Evolutionary conservation across 495 filamentous ascomycete species (phyloP), one percentile per base, ranked within the genome.

Genomic region (Podospora appendiculata): DNA sequence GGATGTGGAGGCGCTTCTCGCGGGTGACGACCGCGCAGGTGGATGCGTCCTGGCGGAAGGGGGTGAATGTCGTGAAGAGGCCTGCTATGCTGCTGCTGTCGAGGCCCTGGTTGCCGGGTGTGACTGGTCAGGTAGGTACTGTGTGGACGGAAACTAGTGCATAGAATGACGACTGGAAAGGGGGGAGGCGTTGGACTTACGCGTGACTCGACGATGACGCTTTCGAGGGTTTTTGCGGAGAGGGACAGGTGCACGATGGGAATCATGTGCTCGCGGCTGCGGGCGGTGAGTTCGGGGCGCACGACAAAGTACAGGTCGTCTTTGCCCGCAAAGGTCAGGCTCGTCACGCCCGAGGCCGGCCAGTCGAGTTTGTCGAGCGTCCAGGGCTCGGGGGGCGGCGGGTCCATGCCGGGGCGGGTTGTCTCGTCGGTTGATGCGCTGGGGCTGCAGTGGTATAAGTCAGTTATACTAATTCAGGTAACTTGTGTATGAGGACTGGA

Each of bases 41-140:
- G 16, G 53, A 41, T 5, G 33, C 32, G 34, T 60, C 42, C 7
- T 54, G 39, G 18, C 51, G 46, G 32, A 64, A 60, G 4, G 59
- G 48, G 8, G 60, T 52, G 1, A 70, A 54, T 1, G 60, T 58
- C 6, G 68, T 70, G 42, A 69, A 65, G n/a, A 70, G 57, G 14
- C 60, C 48, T 2, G 57, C 57, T 17, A 43, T 50, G 36, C 50
- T 64, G 10, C 57, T 58, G 38, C 51, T 62, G 34, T 68, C 65
- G 16, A 62, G 51, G 0, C 56, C 57, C 63, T 65, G n/a, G n/a
- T n/a, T n/a, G n/a, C n/a, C n/a, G n/a, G n/a, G 0, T 11, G 14
- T 5, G 36, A 36, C 6, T 18, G 19, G 10, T 1, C n/a, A n/a
- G n/a, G n/a, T n/a, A n/a, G n/a, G n/a, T n/a, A n/a, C n/a, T n/a